phyloP scores from a whole-genome alignment of 1,284 basidiomycete species.

The Austroboletus novae-zelandiae region DNA sequence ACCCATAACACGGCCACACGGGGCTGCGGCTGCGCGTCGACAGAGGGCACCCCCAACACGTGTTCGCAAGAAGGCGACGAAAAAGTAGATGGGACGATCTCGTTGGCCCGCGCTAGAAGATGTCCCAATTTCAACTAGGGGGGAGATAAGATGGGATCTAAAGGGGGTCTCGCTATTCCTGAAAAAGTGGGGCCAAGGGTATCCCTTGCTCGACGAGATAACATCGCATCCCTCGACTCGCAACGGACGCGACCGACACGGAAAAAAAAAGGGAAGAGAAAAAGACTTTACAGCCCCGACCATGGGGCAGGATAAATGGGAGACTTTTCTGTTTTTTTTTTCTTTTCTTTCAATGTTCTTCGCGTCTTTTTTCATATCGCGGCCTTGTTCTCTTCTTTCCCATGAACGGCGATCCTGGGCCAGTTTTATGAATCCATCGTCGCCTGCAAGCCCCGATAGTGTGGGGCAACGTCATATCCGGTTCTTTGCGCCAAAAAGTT shows the following conservation, averaged over 20 bases:
- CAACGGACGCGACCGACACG: too few species aligned
- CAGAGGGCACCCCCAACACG: constrained; percentile 25
- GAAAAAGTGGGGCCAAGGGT: constrained; percentile 21
- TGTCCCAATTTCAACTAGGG: constrained; percentile 17
- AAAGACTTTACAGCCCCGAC: too few species aligned
- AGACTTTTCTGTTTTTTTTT: too few species aligned
- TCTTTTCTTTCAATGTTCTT: background rate
- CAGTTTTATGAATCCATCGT: too few species aligned
- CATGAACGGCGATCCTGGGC: constrained; percentile 16
- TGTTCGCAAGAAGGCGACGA: constrained; percentile 14
- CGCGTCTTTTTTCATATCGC: background rate
- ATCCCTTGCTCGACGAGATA: constrained; percentile 1
- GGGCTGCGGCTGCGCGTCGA: constrained; percentile 12
- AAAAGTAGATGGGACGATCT: constrained; percentile 10
- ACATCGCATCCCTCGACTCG: background rate
- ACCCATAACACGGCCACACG: background rate
- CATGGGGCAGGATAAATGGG: too few species aligned
- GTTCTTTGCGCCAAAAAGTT: too few species aligned
- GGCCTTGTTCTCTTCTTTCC: background rate
- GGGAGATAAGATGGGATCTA: constrained; percentile 30
- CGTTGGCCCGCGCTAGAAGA: constrained; percentile 6
- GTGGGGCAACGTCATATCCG: too few species aligned
- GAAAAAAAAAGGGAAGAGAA: too few species aligned
- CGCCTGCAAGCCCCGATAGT: too few species aligned
- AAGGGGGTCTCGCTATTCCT: constrained; percentile 6